Evolutionary conservation across 2,329 filamentous ascomycete species (phyloP).

Genomic region (Didymella lethalis): DNA sequence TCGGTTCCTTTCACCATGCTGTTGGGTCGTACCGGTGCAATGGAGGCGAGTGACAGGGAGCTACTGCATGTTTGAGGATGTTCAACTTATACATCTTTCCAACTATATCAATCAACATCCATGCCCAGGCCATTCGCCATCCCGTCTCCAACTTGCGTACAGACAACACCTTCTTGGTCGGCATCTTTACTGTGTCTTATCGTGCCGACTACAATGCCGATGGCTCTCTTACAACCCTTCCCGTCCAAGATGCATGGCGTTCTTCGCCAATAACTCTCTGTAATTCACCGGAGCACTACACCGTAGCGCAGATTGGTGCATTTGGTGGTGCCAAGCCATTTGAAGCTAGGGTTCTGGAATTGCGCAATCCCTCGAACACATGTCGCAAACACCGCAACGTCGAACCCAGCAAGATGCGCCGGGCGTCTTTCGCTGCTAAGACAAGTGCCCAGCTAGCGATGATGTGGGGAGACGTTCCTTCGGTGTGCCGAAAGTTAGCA

Average conservation of each 20-base stretch:
- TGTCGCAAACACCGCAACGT: conserved; percentile 31
- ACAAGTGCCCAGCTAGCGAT: background rate
- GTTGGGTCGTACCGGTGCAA: background rate
- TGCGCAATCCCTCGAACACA: conserved; percentile 30
- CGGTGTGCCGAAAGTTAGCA: background rate
- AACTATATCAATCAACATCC: background rate
- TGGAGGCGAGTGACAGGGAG: background rate
- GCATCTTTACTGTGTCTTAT: conserved; percentile 17
- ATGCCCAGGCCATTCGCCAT: conserved; percentile 5
- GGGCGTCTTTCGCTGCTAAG: background rate
- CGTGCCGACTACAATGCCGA: conserved; percentile 28
- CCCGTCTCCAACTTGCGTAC: conserved; percentile 1
- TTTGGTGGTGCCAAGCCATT: conserved; percentile 20
- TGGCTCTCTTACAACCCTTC: background rate
- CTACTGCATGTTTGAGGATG: background rate
- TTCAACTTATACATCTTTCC: conserved; percentile 47
- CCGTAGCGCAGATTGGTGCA: conserved; percentile 17
- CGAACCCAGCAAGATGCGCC: conserved; percentile 8
- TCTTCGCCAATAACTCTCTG: background rate
- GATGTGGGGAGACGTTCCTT: conserved; percentile 3
- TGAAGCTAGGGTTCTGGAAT: conserved; percentile 24
- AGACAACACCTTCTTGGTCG: conserved; percentile 11
- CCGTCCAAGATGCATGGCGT: conserved; percentile 9
- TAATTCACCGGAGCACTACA: background rate
- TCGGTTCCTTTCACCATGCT: background rate